phyloP scores from a whole-genome alignment of 2,329 filamentous ascomycete genomes.

The Talaromyces sp. region DNA sequence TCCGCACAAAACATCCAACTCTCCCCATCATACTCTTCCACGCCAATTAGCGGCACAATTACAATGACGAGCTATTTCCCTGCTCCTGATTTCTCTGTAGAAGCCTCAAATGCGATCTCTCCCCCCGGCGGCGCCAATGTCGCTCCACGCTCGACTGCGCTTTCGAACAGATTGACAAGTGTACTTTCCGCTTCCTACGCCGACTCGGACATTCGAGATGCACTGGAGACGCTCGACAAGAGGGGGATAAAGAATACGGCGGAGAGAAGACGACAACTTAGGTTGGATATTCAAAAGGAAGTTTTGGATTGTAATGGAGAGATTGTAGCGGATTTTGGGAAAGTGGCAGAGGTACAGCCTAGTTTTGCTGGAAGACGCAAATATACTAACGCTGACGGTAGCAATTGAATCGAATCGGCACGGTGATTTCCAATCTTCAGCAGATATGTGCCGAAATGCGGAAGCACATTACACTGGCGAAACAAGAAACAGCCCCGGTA shows the following conservation, averaged over 20 bases:
- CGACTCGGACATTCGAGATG: slow-evolving; percentile 84
- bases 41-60: not conserved
- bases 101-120: slow-evolving; percentile 23
- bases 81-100: slow-evolving; percentile 18
- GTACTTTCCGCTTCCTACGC: slow-evolving; percentile 90
- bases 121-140: slow-evolving; percentile 23
- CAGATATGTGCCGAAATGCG: slow-evolving; percentile 76
- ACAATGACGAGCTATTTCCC: slow-evolving; percentile 35
- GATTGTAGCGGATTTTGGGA: slow-evolving; percentile 81
- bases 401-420: slow-evolving; percentile 82
- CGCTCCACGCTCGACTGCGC: slow-evolving; percentile 51
- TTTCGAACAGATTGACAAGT: slow-evolving; percentile 75
- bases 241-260: slow-evolving; percentile 67
- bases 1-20: slow-evolving; percentile 15
- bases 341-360: slow-evolving; percentile 68
- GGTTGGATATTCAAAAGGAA: slow-evolving; percentile 81
- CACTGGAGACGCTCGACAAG: slow-evolving; percentile 70
- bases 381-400: slow-evolving; percentile 35
- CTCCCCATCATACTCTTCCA: not conserved
- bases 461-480: slow-evolving; percentile 67
- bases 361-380: not conserved
- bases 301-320: slow-evolving; percentile 89
- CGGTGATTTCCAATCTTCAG: slow-evolving; percentile 72
- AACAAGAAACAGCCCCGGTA: slow-evolving; percentile 66
- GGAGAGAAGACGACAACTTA: slow-evolving; percentile 71